Conservation (phyloP, 306 rosid species). For the Urtica urens region DNA sequence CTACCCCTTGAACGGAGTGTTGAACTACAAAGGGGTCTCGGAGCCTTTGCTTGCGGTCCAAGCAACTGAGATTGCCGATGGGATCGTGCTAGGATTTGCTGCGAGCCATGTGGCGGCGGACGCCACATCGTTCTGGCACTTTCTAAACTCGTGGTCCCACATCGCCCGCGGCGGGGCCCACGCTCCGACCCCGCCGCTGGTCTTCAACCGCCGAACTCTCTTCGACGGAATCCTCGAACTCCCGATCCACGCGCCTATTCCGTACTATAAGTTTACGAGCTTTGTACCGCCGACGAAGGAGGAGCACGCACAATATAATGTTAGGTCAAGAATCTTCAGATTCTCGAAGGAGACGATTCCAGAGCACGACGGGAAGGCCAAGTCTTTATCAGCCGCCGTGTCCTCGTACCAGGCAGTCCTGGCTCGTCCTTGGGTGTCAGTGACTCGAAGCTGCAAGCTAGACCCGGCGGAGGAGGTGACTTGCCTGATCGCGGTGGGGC, state of each 20-base stretch:
- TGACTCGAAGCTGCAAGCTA: constrained; percentile 5
- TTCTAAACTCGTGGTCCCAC: constrained; percentile 35
- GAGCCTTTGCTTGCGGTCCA: constrained; percentile 31
- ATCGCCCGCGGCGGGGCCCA: constrained; percentile 16
- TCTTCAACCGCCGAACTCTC: constrained; percentile 5
- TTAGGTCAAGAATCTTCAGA: neutral
- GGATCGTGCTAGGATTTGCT: constrained; percentile 24
- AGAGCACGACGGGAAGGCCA: constrained; percentile 23
- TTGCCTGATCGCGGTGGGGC: neutral
- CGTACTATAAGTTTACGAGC: neutral
- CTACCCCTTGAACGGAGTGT: constrained; percentile 17
- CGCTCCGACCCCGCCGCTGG: neutral
- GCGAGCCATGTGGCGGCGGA: constrained; percentile 17
- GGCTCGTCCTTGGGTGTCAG: constrained; percentile 21
- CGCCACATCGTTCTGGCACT: constrained; percentile 29
- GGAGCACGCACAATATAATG: too few relatives aligned
- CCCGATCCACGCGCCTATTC: constrained; percentile 4
- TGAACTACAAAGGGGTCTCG: constrained; percentile 13
- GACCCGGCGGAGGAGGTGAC: neutral
- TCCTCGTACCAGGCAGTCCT: constrained; percentile 22
- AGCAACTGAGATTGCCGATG: constrained; percentile 35
- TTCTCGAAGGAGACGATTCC: constrained; percentile 11
- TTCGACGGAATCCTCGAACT: neutral
- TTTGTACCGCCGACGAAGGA: neutral
- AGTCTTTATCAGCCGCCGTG: neutral